Base-by-base conservation (phyloP, 441 rosid genomes). In the Omphalea diandra region DNA sequence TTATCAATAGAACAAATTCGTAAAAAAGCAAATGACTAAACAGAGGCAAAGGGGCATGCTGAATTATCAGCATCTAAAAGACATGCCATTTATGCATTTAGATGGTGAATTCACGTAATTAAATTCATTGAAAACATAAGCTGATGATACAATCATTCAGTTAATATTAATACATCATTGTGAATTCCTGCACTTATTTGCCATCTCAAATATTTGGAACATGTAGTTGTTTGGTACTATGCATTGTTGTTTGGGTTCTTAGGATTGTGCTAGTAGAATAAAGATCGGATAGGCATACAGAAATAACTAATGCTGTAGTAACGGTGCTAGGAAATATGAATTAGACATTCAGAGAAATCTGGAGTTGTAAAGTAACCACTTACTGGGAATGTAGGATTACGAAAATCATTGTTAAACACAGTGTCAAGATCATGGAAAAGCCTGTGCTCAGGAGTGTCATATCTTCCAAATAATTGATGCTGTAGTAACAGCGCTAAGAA, bases 371-470 rank as follows among this genome's bases (percentile, higher is more conserved):
- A 26, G 47, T 1, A 62, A 75, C 31, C 41, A 81, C 85, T 77
- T 77, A 88, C 97, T 22, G 88, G 73, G 61, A 91, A 82, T 66
- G 91, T 83, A 20, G 95, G 93, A 73, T 89, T 89, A 70, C 89
- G 95, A 70, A 79, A 83, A 70, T 89, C 97, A 70, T 78, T 78
- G 41, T 76, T 70, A 73, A 87, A 88, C 75, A 82, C 74, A 0
- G 85, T 86, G 76, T 91, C 83, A 8, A 87, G 87, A 41, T 85
- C 89, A 1, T 56, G 2, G 63, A 86, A 86, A 59, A 89, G 78
- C 40, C 90, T 79, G 71, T 91, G 97, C 40, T 91, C 84, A 0
- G 97, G 97, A 31, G 93, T 91, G 79, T 87, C 95, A 40, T 89
- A 89, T 85, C 93, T 85, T n/a, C 97, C 95, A 65, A n/a, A n/a